Evolutionary conservation across 2,329 filamentous ascomycete genomes (phyloP).

Genomic region (Beauveria australis): DNA sequence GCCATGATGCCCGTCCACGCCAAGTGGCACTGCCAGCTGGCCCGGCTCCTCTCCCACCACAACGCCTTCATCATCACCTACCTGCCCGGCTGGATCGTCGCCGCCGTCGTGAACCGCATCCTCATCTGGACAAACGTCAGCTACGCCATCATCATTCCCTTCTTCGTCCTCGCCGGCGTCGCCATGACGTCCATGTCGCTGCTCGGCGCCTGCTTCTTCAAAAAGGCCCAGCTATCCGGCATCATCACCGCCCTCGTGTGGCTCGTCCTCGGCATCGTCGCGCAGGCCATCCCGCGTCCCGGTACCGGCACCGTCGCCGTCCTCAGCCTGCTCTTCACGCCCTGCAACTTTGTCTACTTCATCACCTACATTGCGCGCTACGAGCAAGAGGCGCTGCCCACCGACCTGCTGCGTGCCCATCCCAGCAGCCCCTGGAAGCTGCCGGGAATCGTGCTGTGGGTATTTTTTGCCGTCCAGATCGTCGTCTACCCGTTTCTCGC

Average conservation of each 20-base stretch:
- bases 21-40: constrained; percentile 38
- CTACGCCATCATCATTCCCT: constrained; percentile 55
- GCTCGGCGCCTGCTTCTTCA: constrained; percentile 69
- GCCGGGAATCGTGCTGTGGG: constrained; percentile 63
- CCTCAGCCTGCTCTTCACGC: constrained; percentile 67
- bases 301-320: constrained; percentile 54
- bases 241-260: constrained; percentile 63
- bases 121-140: constrained; percentile 37
- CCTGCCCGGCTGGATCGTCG: constrained; percentile 27
- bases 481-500: constrained; percentile 61
- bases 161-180: constrained; percentile 64
- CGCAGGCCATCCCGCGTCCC: constrained; percentile 60
- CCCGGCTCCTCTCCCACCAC: constrained; percentile 48
- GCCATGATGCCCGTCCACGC: constrained; percentile 60
- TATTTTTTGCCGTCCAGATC: constrained; percentile 67
- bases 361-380: constrained; percentile 63
- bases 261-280: constrained; percentile 65
- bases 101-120: constrained; percentile 30
- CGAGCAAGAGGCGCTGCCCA: constrained; percentile 50
- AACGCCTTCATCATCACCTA: constrained; percentile 63
- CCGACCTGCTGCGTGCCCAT: constrained; percentile 51
- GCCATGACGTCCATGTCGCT: constrained; percentile 68
- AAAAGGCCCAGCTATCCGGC: constrained; percentile 71
- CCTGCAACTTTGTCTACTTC: constrained; percentile 77
- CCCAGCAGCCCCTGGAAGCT: constrained; percentile 55